Conservation (phyloP, 345 rosid genomes). For the Reutealis trisperma region DNA sequence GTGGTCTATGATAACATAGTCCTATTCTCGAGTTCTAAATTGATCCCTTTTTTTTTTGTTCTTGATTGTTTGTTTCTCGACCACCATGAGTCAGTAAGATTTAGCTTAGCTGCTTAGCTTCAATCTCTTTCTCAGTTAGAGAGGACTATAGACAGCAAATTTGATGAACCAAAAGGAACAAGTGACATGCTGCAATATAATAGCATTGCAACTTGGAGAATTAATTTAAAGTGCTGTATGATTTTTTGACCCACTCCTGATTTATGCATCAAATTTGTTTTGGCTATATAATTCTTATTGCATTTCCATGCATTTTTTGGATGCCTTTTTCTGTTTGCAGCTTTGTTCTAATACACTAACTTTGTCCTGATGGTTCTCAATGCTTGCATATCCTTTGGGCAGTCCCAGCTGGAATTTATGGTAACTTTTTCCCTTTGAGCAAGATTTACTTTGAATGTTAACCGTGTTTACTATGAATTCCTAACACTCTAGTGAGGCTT, state of each 20-base stretch:
- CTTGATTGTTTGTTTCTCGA: no score
- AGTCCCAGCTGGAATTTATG: slow-evolving; percentile 95
- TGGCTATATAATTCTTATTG: neutral
- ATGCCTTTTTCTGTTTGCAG: slow-evolving; percentile 5
- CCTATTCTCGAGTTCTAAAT: no score
- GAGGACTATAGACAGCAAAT: neutral
- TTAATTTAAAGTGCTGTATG: neutral
- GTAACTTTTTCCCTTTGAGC: slow-evolving; percentile 40
- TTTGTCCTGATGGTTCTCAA: slow-evolving; percentile 23
- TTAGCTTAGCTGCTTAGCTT: no score
- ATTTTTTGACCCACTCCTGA: neutral
- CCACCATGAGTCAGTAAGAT: no score
- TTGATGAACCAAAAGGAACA: neutral
- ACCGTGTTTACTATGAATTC: neutral
- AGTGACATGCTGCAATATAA: neutral
- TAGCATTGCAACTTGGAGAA: neutral
- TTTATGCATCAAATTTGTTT: neutral
- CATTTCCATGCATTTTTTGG: neutral
- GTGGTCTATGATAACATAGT: no score
- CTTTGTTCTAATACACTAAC: slow-evolving; percentile 29
- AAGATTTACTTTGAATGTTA: slow-evolving; percentile 3
- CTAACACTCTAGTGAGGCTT: neutral
- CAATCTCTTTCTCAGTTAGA: no score
- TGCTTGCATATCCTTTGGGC: slow-evolving; percentile 30
- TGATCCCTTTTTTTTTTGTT: no score